phyloP scores from a whole-genome alignment of 2,329 filamentous ascomycete genomes.

The Chaetothyriales sp. region DNA sequence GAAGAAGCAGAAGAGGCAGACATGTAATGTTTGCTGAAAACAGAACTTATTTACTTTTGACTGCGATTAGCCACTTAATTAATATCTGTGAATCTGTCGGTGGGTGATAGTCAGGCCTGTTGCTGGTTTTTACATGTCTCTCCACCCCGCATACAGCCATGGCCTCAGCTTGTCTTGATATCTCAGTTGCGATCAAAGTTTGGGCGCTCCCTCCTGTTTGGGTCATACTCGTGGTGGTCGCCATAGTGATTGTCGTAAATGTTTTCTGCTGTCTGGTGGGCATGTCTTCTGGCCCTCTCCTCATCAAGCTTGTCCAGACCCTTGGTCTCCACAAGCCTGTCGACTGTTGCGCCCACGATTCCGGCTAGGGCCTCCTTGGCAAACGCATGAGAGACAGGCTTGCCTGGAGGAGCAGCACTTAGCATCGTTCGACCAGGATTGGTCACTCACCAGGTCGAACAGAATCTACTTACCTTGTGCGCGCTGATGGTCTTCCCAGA shows the following conservation, averaged over 20 bases:
- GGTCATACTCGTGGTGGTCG: constrained; percentile 40
- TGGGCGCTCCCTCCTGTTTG: constrained; percentile 26
- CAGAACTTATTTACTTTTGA: no score
- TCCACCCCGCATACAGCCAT: not conserved
- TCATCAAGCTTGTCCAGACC: constrained; percentile 47
- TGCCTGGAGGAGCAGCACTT: constrained; percentile 34
- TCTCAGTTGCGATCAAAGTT: constrained; percentile 20
- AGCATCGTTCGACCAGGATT: not conserved
- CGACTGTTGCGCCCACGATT: constrained; percentile 59
- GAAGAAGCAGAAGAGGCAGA: no score
- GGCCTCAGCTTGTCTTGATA: not conserved
- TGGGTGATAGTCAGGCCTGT: no score
- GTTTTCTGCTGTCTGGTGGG: constrained; percentile 43
- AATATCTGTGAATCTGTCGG: no score
- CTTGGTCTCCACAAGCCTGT: constrained; percentile 61
- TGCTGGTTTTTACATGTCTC: no score
- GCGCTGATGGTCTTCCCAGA: constrained; percentile 63
- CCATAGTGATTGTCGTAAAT: constrained; percentile 53
- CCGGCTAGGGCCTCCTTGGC: constrained; percentile 65
- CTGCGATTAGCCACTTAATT: no score
- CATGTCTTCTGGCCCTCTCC: constrained; percentile 46
- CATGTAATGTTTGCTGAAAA: no score
- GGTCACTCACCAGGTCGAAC: not conserved
- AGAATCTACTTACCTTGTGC: constrained; percentile 41
- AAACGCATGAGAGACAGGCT: constrained; percentile 56